These are phyloP conservation scores for Petunia secreta DNA, from an alignment of 257 asterid genomes.

Conservation along the genomic window DNA sequence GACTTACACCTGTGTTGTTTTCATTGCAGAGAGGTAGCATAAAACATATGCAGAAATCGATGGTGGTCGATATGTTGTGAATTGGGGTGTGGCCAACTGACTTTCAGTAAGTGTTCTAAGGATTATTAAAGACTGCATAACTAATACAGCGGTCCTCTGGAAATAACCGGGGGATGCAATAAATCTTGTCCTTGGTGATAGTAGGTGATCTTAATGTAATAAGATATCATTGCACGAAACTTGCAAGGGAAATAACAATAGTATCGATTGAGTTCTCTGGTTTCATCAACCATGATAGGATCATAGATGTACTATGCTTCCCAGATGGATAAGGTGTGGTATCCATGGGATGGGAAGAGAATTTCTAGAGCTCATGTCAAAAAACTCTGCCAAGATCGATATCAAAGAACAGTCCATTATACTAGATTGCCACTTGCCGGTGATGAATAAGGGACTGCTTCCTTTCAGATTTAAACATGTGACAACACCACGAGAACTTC, in stretches of 20 bases:
- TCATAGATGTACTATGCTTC: conserved; percentile 1
- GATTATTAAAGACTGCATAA: background rate
- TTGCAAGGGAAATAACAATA: background rate
- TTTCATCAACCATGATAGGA: background rate
- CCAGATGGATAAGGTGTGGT: background rate
- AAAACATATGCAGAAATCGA: background rate
- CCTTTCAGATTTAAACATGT: background rate
- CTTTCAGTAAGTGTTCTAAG: background rate
- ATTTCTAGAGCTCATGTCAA: background rate
- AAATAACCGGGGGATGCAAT: background rate
- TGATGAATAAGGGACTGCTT: conserved; percentile 5
- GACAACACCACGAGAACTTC: conserved; percentile 18
- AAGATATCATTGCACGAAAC: background rate
- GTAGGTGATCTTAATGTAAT: background rate
- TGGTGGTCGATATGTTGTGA: background rate
- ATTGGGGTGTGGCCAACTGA: background rate
- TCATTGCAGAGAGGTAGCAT: background rate
- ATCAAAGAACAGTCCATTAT: conserved; percentile 6
- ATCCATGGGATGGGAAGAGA: background rate
- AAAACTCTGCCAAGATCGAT: conserved; percentile 19
- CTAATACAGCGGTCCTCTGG: background rate
- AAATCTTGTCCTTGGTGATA: conserved; percentile 14
- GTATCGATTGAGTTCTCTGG: background rate
- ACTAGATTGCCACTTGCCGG: background rate
- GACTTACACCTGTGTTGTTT: background rate